A percentile compares a stretch with the other conserved stretches of the same genome.
Evolutionary conservation across 75 land plant species (phyloP).

Genomic region (Cupressus sempervirens): DNA sequence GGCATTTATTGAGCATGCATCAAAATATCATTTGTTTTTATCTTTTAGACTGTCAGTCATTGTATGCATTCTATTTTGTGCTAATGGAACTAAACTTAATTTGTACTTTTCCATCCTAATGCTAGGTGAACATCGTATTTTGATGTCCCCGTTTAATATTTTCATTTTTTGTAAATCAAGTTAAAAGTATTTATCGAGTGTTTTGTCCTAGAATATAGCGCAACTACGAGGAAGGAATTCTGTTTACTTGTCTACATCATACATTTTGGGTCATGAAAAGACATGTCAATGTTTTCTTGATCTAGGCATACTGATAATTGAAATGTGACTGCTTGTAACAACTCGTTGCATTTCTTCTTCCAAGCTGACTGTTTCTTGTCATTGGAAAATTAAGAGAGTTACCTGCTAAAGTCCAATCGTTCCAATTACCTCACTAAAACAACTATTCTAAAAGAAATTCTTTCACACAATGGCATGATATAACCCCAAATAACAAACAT

Average conservation of each 20-base stretch:
- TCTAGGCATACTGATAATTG: neutral
- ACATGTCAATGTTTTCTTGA: neutral
- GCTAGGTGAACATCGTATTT: neutral
- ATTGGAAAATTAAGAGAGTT: neutral
- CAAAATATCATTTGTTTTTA: neutral
- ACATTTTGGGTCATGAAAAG: neutral
- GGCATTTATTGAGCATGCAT: neutral
- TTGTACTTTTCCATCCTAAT: neutral
- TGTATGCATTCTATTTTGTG: neutral
- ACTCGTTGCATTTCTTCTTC: neutral
- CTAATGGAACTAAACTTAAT: neutral
- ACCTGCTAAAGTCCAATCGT: too few relatives aligned
- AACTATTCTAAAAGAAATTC: too few relatives aligned
- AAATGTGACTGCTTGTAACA: neutral
- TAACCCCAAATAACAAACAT: too few relatives aligned
- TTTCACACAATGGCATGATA: too few relatives aligned
- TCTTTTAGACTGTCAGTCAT: neutral
- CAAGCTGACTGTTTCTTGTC: neutral
- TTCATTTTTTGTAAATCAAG: neutral
- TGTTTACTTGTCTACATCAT: neutral
- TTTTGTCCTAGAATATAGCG: neutral
- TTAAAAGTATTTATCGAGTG: neutral
- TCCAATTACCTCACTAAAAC: too few relatives aligned
- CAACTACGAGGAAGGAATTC: neutral
- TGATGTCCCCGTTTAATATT: neutral